A percentile compares a stretch with the other conserved stretches of the same genome.
These are phyloP conservation scores for Talaromyces wortmannii DNA, from an alignment of 495 filamentous ascomycete genomes.

Conservation along the genomic window DNA sequence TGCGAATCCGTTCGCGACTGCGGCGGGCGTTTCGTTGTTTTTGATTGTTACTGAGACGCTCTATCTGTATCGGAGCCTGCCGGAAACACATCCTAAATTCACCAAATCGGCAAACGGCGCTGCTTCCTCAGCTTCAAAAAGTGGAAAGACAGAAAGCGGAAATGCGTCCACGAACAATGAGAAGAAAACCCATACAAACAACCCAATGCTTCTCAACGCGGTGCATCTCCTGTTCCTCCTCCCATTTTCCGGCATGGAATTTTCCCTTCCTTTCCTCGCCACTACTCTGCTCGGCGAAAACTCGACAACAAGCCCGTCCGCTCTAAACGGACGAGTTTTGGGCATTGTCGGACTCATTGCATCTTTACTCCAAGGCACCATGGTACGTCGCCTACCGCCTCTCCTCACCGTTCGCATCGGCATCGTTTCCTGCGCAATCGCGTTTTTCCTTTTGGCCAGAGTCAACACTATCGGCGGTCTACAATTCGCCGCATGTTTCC, in stretches of 20 bases:
- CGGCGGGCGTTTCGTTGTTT: slow-evolving; percentile 75
- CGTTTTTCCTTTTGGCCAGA: slow-evolving; percentile 74
- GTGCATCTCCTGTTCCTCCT: slow-evolving; percentile 89
- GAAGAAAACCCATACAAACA: slow-evolving; percentile 56
- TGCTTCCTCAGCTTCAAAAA: not conserved
- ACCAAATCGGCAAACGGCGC: not conserved
- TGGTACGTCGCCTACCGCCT: slow-evolving; percentile 76
- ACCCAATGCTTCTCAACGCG: slow-evolving; percentile 72
- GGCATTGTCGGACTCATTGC: slow-evolving; percentile 92
- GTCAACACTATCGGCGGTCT: slow-evolving; percentile 58
- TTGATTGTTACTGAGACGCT: slow-evolving; percentile 79
- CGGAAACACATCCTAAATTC: slow-evolving; percentile 69
- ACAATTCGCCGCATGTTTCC: slow-evolving; percentile 70
- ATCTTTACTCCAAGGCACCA: slow-evolving; percentile 76
- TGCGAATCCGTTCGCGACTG: slow-evolving; percentile 87
- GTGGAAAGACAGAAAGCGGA: not conserved
- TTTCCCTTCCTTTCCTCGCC: slow-evolving; percentile 89
- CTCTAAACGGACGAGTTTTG: slow-evolving; percentile 77
- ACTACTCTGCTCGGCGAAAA: slow-evolving; percentile 73
- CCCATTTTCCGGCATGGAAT: slow-evolving; percentile 97
- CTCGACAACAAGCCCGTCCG: slow-evolving; percentile 44
- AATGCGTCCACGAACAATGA: not conserved
- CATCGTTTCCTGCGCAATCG: slow-evolving; percentile 64
- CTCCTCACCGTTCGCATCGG: slow-evolving; percentile 72
- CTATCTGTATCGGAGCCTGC: slow-evolving; percentile 81